Percentiles rank a stretch among this genome's conserved stretches.
These are phyloP conservation scores for Cladosporium colombiae DNA, from an alignment of 2,329 filamentous ascomycete species.

Conservation along the genomic window DNA sequence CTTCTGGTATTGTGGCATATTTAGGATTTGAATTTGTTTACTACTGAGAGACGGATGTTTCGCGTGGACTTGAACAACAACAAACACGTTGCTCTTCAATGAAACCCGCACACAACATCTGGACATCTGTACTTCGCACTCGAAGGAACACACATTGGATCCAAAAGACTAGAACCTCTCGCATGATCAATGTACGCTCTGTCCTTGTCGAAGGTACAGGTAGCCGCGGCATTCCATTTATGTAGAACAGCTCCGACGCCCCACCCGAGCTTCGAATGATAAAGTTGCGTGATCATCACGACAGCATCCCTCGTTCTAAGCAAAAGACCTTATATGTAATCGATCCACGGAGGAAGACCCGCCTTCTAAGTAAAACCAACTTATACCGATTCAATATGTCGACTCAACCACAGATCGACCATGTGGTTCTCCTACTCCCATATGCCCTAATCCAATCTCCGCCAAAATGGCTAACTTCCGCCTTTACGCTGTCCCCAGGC, in stretches of 20 bases:
- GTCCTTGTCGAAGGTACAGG: not conserved
- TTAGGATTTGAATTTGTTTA: not conserved
- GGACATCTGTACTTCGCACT: not conserved
- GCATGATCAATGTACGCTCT: not conserved
- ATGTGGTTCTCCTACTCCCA: constrained; percentile 65
- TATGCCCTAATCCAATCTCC: constrained; percentile 49
- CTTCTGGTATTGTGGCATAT: not conserved
- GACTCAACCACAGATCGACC: constrained; percentile 52
- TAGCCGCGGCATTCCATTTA: not conserved
- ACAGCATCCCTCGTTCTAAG: not conserved
- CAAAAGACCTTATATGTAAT: not conserved
- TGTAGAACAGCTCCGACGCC: not conserved
- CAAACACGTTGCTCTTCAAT: too few species aligned
- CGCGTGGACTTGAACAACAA: too few species aligned
- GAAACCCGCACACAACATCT: not conserved
- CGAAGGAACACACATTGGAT: not conserved
- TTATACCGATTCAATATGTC: not conserved
- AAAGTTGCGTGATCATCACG: not conserved
- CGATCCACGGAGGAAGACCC: not conserved
- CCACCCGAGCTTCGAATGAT: not conserved
- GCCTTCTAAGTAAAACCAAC: not conserved
- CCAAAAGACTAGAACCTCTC: not conserved
- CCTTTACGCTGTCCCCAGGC: constrained; percentile 61
- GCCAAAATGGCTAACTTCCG: constrained; percentile 53
- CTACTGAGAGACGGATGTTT: not conserved